phyloP scores from a whole-genome alignment of 2,329 filamentous ascomycete species.

The Beauveria australis region DNA sequence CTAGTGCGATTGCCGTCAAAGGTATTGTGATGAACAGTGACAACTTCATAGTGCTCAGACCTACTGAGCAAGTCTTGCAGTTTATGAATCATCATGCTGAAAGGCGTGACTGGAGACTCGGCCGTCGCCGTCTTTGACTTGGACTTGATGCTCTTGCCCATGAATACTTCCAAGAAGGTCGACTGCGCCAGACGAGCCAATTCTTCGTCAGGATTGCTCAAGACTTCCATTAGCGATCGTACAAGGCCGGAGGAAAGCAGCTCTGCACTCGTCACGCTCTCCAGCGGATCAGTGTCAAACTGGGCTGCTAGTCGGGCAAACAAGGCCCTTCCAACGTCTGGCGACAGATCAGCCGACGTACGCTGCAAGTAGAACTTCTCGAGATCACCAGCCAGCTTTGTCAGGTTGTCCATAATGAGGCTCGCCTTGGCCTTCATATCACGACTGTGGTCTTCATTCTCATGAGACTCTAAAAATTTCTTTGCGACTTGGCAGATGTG shows the following conservation, averaged over 20 bases:
- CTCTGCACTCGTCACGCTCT: slow-evolving; percentile 93
- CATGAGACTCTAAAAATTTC: slow-evolving; percentile 75
- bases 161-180: slow-evolving; percentile 86
- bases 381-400: slow-evolving; percentile 62
- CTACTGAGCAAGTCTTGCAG: slow-evolving; percentile 92
- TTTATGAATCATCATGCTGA: slow-evolving; percentile 87
- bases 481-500: slow-evolving; percentile 70
- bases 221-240: slow-evolving; percentile 70
- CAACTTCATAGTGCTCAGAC: slow-evolving; percentile 95
- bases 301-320: slow-evolving; percentile 72
- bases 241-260: slow-evolving; percentile 86
- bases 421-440: slow-evolving; percentile 71
- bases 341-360: slow-evolving; percentile 35
- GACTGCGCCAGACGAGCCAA: slow-evolving; percentile 62
- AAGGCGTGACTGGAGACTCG: slow-evolving; percentile 70
- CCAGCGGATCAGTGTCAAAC: slow-evolving; percentile 80
- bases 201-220: slow-evolving; percentile 61
- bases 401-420: slow-evolving; percentile 66
- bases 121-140: slow-evolving; percentile 55
- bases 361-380: slow-evolving; percentile 59
- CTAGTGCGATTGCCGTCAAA: slow-evolving; percentile 86
- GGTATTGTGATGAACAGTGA: slow-evolving; percentile 88
- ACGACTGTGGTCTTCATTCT: slow-evolving; percentile 63
- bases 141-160: slow-evolving; percentile 63
- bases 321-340: slow-evolving; percentile 51